Percentiles rank a stretch among this genome's conserved stretches.
phyloP scores from a whole-genome alignment of 2,329 filamentous ascomycete species.

The Pseudocercospora pini-densiflorae region DNA sequence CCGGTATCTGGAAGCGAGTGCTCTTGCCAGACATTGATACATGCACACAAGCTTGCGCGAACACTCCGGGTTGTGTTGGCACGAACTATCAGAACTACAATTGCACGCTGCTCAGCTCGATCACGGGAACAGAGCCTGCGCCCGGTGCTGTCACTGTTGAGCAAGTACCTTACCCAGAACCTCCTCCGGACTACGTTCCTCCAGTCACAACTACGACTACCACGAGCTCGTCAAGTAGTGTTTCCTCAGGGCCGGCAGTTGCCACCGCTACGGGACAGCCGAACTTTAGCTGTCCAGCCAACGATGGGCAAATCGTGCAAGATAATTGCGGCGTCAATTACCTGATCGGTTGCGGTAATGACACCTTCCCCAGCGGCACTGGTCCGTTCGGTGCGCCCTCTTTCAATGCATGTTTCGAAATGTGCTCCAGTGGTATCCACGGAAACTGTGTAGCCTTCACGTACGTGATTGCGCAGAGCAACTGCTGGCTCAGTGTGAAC shows the following conservation, averaged over 20 bases:
- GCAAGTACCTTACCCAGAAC: conserved; percentile 1
- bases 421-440: conserved; percentile 11
- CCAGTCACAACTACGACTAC: conserved; percentile 6
- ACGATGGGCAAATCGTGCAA: conserved; percentile 11
- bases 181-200: conserved; percentile 13
- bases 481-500: conserved; percentile 11
- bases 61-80: conserved; percentile 11
- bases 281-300: conserved; percentile 3
- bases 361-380: background rate
- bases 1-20: conserved; percentile 10
- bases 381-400: background rate
- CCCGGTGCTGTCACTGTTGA: conserved; percentile 13
- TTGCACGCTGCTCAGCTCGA: conserved; percentile 17
- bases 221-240: background rate
- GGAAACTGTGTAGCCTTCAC: conserved; percentile 2
- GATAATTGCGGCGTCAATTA: conserved; percentile 16
- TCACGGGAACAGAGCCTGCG: conserved; percentile 9
- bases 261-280: conserved; percentile 5
- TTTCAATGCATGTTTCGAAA: conserved; percentile 11
- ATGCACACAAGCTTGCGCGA: conserved; percentile 13
- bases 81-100: conserved; percentile 16
- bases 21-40: conserved; percentile 11
- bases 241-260: background rate
- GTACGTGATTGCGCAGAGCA: background rate
- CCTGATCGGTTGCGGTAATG: conserved; percentile 9